These are phyloP conservation scores for Trichosporon asahii DNA, from an alignment of 1,284 basidiomycete genomes.

Conservation along the genomic window DNA sequence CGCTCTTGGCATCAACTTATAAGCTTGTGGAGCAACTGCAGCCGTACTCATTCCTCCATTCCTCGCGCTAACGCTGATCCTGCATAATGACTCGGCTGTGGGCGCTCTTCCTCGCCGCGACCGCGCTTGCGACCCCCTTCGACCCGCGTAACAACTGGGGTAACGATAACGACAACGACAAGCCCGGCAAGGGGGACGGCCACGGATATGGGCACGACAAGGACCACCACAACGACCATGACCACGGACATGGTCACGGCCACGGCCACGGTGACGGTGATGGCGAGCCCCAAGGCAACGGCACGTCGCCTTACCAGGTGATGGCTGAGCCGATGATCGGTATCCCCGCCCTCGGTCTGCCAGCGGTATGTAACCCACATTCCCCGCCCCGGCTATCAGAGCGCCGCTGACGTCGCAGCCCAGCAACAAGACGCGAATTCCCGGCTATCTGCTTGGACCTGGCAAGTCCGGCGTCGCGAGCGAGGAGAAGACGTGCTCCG, in stretches of 20 bases:
- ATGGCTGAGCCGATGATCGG: background rate
- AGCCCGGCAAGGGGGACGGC: background rate
- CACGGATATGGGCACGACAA: background rate
- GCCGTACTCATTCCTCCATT: background rate
- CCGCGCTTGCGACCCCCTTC: background rate
- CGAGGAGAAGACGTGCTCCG: conserved; percentile 13
- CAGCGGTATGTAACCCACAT: background rate
- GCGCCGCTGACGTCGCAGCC: background rate
- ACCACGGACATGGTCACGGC: background rate
- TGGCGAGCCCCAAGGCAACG: background rate
- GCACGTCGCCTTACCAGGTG: conserved; percentile 3
- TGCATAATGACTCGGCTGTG: conserved; percentile 1
- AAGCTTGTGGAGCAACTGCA: background rate
- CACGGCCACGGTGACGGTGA: background rate
- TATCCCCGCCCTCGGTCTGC: background rate
- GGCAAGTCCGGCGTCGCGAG: conserved; percentile 2
- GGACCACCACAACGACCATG: background rate
- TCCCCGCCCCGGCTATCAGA: background rate
- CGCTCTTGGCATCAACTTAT: background rate
- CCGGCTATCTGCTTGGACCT: background rate
- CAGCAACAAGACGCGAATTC: background rate
- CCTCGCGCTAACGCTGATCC: background rate
- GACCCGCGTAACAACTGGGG: background rate
- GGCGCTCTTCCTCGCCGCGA: background rate
- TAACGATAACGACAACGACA: background rate